A percentile compares a stretch with the other conserved stretches of the same genome.
Conservation (phyloP, 2,329 filamentous ascomycete genomes). For the Scleromitrula shiraiana region DNA sequence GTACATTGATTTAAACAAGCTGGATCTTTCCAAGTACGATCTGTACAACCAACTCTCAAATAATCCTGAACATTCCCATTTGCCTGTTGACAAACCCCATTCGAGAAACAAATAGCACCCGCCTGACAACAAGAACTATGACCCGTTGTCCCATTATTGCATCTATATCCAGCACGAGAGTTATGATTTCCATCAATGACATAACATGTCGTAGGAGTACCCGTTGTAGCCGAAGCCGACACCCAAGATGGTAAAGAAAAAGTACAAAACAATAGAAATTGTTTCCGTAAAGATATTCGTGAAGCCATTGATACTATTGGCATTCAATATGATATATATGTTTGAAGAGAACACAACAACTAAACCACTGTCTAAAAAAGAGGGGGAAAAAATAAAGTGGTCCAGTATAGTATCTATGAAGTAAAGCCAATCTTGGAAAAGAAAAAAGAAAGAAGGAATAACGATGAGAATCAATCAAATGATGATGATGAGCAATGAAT, state of each 20-base stretch:
- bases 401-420: no score
- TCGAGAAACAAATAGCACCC: conserved; percentile 20
- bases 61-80: conserved; percentile 18
- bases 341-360: not conserved
- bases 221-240: not conserved
- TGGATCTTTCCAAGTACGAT: conserved; percentile 19
- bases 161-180: conserved; percentile 12
- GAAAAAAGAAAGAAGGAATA: no score
- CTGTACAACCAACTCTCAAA: conserved; percentile 23
- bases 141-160: conserved; percentile 19
- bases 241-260: not conserved
- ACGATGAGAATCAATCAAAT: no score
- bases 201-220: conserved; percentile 16
- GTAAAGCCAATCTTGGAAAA: no score
- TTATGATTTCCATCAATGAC: conserved; percentile 16
- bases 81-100: conserved; percentile 18
- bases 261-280: not conserved
- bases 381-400: no score
- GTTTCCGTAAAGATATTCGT: not conserved
- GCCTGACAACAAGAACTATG: conserved; percentile 16
- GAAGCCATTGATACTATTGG: not conserved
- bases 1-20: conserved; percentile 19
- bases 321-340: not conserved
- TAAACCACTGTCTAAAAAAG: not conserved
- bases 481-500: no score